Evolutionary conservation across 148 eudicot genomes (phyloP), one percentile per base, ranked within the genome.

Genomic region (Simmondsia chinensis): DNA sequence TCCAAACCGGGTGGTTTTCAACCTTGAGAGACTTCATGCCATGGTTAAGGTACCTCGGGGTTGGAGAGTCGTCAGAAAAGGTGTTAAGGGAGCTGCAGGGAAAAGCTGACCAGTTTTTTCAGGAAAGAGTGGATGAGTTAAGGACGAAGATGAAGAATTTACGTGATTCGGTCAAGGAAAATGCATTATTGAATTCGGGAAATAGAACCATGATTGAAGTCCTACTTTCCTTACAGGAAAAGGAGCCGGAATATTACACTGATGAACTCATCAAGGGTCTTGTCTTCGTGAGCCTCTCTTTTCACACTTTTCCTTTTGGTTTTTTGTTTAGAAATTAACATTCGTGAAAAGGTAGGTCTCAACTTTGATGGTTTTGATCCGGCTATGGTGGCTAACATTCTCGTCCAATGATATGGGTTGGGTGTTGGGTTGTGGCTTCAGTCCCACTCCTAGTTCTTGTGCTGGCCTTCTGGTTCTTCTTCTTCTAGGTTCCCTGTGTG

Each of bases 211-310:
- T 71, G 82, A 36, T 76, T 2, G 50, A 12, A 28, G 68, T 64
- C 29, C 33, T 76, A 60, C 62, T 76, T 16, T 39, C 51, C 7
- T 44, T 76, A 39, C 82, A 76, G 30, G 56, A 68, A 47, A 56
- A 71, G 23, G 63, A 76, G 14, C 77, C 82, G 2, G 60, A 64
- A 14, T 59, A 68, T 17, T 76, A 76, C 57, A 68, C 63, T 3
- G 82, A 76, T 33, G 54, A 33, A 20, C 53, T 54, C 10, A 76
- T 76, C 45, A 68, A 72, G 54, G 69, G 66, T 14, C 48, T 71
- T 21, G 33, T 76, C 5, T 6, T 64, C 44, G 82, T 76, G 28
- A 50, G 50, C 50, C 39, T 40, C 29, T 38, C 4, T 39, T 4
- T 27, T 21, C n/a, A n/a, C 26, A 4, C 29, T 14, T 15, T 17